Percentiles rank a stretch among this genome's conserved stretches.
Evolutionary conservation across 164 flowering plant genomes (phyloP).

Genomic region (Cinnamomum micranthum): DNA sequence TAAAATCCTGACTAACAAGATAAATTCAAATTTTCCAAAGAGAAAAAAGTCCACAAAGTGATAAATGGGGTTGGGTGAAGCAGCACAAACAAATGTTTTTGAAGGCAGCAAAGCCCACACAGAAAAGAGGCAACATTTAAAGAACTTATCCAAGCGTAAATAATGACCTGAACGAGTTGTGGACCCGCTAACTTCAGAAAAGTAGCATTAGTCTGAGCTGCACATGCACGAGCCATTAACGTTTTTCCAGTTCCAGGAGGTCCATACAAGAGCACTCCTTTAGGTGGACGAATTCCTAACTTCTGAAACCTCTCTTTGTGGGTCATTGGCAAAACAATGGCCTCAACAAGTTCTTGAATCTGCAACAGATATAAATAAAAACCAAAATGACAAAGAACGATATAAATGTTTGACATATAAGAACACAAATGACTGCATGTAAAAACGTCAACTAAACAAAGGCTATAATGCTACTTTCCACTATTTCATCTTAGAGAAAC

Average conservation of each 20-base stretch:
- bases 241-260: conserved; percentile 99
- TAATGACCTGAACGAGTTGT: conserved; percentile 84
- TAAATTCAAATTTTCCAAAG: not conserved
- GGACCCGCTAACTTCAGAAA: conserved; percentile 96
- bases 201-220: conserved; percentile 96
- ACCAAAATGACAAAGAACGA: not conserved
- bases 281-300: conserved; percentile 87
- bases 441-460: not conserved
- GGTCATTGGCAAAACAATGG: conserved; percentile 96
- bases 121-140: not conserved
- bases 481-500: not conserved
- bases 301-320: conserved; percentile 90
- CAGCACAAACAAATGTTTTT: not conserved
- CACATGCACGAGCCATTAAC: conserved; percentile 96
- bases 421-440: not conserved
- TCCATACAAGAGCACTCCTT: conserved; percentile 91
- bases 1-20: too few relatives aligned
- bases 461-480: not conserved
- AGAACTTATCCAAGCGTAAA: not conserved
- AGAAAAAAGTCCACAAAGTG: not conserved
- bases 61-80: not conserved
- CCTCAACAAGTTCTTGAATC: conserved; percentile 97
- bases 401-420: not conserved
- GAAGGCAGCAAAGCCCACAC: not conserved
- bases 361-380: conserved; percentile 20